Base-by-base conservation (phyloP, 148 eudicot genomes). In the Camellia lanceoleosa region DNA sequence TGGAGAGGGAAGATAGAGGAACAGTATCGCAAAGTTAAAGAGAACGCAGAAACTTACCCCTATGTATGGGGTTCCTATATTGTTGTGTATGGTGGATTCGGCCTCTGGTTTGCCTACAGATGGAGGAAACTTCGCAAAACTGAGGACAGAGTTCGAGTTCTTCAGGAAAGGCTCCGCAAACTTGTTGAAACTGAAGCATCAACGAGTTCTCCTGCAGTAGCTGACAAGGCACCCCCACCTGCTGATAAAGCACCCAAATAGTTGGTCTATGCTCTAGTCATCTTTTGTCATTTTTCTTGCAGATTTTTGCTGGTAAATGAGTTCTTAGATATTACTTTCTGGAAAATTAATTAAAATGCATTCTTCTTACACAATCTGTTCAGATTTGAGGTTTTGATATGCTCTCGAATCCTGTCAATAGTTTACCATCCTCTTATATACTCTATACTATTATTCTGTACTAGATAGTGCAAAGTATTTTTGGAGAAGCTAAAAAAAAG, bases 11-110 rank as follows among this genome's bases (percentile, higher is more conserved):
- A 65, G 75, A 55, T 93, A 7, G 85, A 84, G 78, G 88, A 84
- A 14, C 88, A 81, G 51, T 95, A 89, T 72, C 82, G 83, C 78
- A 87, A 82, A 82, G 85, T 89, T 3, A 95, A 84, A 86, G 89
- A 86, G 80, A 79, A 95, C 79, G 97, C 91, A 60, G 91, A 90
- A 83, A 74, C 96, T 19, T 95, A 91, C 74, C 97, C 97, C 2
- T 93, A 88, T 80, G 97, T 93, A 3, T 95, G 99, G 97, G 92
- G 86, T 51, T 92, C 99, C 51, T 95, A 95, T 78, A 67, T 78
- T 10, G 80, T 93, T 62, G 98, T 92, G n/a, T 93, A 95, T 67
- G 94, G 97, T 18, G 93, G 93, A 15, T 85, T 95, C 83, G 92
- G 92, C n/a, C 85, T 93, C 18, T 93, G 97, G 97, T 44, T 82